Evolutionary conservation across 2,329 filamentous ascomycete species (phyloP).

Genomic region (Neonectria faginata): DNA sequence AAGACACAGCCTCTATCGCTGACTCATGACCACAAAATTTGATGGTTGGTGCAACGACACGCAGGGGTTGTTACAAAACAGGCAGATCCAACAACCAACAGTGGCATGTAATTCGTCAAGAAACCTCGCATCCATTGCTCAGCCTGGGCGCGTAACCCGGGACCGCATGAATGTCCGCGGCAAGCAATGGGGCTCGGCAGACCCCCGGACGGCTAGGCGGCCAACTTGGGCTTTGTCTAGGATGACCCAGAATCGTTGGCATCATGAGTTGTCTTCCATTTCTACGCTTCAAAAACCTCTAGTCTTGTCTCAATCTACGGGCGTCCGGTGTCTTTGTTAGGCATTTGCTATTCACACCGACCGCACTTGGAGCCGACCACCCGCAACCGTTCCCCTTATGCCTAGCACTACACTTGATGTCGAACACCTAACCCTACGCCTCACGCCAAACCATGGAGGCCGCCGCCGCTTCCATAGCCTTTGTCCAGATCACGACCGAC

Average conservation of each 20-base stretch:
- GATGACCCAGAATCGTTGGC: background rate
- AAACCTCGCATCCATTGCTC: background rate
- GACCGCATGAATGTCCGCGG: background rate
- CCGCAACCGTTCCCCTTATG: background rate
- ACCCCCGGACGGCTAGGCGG: background rate
- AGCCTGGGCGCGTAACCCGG: background rate
- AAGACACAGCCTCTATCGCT: background rate
- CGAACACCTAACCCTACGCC: background rate
- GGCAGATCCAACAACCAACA: background rate
- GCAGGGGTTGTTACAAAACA: background rate
- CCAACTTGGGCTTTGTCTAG: background rate
- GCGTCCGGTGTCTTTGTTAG: background rate
- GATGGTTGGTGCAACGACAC: background rate
- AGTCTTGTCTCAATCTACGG: background rate
- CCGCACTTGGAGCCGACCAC: background rate
- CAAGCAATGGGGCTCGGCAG: conserved; percentile 1
- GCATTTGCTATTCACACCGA: too few relatives aligned
- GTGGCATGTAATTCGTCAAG: background rate
- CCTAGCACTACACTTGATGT: too few relatives aligned
- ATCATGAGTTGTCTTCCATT: background rate
- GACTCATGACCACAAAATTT: background rate
- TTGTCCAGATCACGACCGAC: conserved; percentile 39
- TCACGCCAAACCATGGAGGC: conserved; percentile 30
- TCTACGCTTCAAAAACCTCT: background rate
- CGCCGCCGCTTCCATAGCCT: conserved; percentile 41